These are phyloP conservation scores for Pseudogymnoascus sp. DNA, from an alignment of 2,329 filamentous ascomycete genomes.

Conservation along the genomic window DNA sequence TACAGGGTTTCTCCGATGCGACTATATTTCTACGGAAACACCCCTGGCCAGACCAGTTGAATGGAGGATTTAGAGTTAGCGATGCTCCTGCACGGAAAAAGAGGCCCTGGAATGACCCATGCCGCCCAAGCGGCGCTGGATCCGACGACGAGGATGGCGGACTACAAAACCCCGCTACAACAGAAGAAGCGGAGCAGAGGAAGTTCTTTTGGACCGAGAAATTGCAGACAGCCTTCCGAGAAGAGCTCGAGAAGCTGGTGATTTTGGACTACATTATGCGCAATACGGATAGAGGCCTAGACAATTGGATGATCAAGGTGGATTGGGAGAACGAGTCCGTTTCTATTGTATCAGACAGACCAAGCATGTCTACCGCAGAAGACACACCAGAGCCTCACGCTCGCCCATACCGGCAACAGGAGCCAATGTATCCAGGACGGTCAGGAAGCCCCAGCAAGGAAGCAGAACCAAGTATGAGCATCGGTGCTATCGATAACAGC, in stretches of 20 bases:
- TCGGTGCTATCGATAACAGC: constrained; percentile 96
- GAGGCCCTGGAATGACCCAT: constrained; percentile 73
- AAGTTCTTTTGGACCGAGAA: constrained; percentile 77
- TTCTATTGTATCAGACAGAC: constrained; percentile 76
- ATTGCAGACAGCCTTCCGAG: constrained; percentile 84
- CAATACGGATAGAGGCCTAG: constrained; percentile 90
- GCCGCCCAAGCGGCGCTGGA: constrained; percentile 52
- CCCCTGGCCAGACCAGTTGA: constrained; percentile 84
- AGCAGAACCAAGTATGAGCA: constrained; percentile 47
- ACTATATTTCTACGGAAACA: constrained; percentile 92
- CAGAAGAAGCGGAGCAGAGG: constrained; percentile 20
- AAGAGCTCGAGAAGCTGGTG: constrained; percentile 93
- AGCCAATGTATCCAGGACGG: constrained; percentile 61
- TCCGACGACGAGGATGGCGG: constrained; percentile 56
- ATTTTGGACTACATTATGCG: constrained; percentile 99
- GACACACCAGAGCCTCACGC: constrained; percentile 34
- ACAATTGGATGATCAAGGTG: constrained; percentile 99
- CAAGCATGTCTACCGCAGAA: constrained; percentile 41
- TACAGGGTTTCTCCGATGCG: constrained; percentile 95
- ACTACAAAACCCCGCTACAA: constrained; percentile 30
- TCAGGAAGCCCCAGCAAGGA: constrained; percentile 13
- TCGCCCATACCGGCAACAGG: constrained; percentile 67
- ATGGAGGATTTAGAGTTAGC: constrained; percentile 57
- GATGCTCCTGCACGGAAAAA: constrained; percentile 61
- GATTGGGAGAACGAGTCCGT: constrained; percentile 78